Conservation (phyloP, 345 rosid genomes). For the Limnanthes douglasii region DNA sequence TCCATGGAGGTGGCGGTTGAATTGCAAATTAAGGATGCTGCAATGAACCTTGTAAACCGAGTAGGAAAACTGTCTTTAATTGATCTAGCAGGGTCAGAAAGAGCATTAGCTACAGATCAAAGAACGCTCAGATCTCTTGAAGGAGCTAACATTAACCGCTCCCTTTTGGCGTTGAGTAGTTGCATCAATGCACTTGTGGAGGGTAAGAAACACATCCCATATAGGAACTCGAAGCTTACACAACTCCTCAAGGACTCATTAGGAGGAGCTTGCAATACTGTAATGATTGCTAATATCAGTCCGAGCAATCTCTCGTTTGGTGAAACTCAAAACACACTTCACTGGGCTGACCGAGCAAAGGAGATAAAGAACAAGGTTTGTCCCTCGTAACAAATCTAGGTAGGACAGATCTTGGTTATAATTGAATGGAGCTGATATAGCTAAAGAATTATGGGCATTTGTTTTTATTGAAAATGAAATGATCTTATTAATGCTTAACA, state of each 20-base stretch:
- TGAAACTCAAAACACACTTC: constrained; percentile 92
- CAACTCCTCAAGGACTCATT: constrained; percentile 91
- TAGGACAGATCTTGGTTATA: too few species aligned
- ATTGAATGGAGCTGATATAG: too few species aligned
- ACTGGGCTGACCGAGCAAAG: constrained; percentile 97
- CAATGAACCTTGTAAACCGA: constrained; percentile 44
- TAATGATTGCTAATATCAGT: constrained; percentile 89
- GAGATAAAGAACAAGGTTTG: constrained; percentile 72
- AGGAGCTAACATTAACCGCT: constrained; percentile 90
- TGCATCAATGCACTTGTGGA: constrained; percentile 95
- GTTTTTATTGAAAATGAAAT: too few species aligned
- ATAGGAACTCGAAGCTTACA: constrained; percentile 86
- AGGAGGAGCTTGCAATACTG: constrained; percentile 87
- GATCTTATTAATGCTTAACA: too few species aligned
- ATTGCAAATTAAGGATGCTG: constrained; percentile 48
- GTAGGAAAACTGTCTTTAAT: constrained; percentile 83
- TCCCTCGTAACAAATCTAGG: too few species aligned
- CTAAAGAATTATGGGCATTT: too few species aligned
- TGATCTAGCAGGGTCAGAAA: constrained; percentile 98
- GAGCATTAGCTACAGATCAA: constrained; percentile 90
- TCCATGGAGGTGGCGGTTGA: constrained; percentile 57
- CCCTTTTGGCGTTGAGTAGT: constrained; percentile 88
- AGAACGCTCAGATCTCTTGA: constrained; percentile 81
- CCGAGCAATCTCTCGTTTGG: constrained; percentile 81
- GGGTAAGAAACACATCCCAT: constrained; percentile 92